These are phyloP conservation scores for Pezicula rhizophila DNA, from an alignment of 2,329 filamentous ascomycete species.

Conservation along the genomic window DNA sequence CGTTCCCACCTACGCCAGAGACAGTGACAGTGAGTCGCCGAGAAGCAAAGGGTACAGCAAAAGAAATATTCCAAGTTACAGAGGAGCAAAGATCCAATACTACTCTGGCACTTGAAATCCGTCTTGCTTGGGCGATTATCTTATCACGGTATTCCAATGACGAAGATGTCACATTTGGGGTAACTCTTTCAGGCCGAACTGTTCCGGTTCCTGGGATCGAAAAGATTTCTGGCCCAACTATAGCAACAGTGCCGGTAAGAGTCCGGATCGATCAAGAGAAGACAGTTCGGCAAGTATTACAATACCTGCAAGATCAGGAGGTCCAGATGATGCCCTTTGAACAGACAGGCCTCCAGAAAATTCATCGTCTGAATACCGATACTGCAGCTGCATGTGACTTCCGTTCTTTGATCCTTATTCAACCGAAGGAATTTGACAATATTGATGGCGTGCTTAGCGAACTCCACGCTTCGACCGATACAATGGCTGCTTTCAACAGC, in stretches of 20 bases:
- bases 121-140: too few species aligned
- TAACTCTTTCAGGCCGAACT: slow-evolving; percentile 34
- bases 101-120: too few species aligned
- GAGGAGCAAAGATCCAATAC: too few species aligned
- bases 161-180: slow-evolving; percentile 26
- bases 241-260: slow-evolving; percentile 35
- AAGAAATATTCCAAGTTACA: too few species aligned
- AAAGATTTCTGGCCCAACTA: slow-evolving; percentile 36
- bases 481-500: neutral
- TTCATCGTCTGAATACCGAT: slow-evolving; percentile 23
- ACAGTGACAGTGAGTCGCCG: too few species aligned
- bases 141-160: too few species aligned
- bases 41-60: too few species aligned
- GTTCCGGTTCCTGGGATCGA: slow-evolving; percentile 31
- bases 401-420: too few species aligned
- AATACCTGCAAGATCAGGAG: slow-evolving; percentile 38
- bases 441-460: too few species aligned
- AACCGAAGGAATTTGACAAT: too few species aligned
- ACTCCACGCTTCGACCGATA: neutral
- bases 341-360: slow-evolving; percentile 37
- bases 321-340: slow-evolving; percentile 43
- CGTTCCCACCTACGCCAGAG: too few species aligned
- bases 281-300: slow-evolving; percentile 34
- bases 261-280: slow-evolving; percentile 25
- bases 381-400: neutral